Conservation (phyloP, 306 rosid genomes). For the Calophaca sinica region DNA sequence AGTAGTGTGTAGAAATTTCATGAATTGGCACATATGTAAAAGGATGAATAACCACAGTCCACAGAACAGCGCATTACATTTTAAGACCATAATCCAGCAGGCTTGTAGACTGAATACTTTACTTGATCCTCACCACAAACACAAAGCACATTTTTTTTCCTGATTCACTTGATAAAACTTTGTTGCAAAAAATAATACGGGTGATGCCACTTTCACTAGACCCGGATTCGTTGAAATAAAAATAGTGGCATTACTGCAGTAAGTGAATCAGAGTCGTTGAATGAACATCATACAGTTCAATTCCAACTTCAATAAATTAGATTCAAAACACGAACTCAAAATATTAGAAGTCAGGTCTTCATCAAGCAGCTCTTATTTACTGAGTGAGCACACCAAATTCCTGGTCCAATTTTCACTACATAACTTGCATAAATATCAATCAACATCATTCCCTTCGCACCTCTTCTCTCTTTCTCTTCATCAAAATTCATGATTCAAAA, state of each 20-base stretch:
- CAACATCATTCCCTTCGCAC: not conserved
- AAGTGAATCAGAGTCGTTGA: not conserved
- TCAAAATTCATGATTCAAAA: constrained; percentile 6
- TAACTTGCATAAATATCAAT: not conserved
- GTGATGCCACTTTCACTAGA: not conserved
- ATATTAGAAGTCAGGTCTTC: not conserved
- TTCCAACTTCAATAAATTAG: not conserved
- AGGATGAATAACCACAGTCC: constrained; percentile 6
- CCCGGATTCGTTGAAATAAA: not conserved
- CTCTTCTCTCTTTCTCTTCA: not conserved
- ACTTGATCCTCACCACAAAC: constrained; percentile 29
- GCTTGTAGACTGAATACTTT: constrained; percentile 25
- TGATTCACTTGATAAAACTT: constrained; percentile 9
- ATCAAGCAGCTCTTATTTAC: not conserved
- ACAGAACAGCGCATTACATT: not conserved
- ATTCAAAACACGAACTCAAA: constrained; percentile 7
- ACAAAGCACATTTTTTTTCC: not conserved
- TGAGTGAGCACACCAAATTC: not conserved
- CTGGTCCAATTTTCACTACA: not conserved
- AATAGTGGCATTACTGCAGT: not conserved
- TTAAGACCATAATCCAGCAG: constrained; percentile 19
- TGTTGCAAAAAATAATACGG: not conserved
- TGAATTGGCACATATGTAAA: constrained; percentile 11
- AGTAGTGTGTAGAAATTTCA: not conserved
- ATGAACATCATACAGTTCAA: not conserved